A percentile compares a stretch with the other conserved stretches of the same genome.
Evolutionary conservation across 208 protist species (phyloP).

Genomic region (Leishmania tropica): DNA sequence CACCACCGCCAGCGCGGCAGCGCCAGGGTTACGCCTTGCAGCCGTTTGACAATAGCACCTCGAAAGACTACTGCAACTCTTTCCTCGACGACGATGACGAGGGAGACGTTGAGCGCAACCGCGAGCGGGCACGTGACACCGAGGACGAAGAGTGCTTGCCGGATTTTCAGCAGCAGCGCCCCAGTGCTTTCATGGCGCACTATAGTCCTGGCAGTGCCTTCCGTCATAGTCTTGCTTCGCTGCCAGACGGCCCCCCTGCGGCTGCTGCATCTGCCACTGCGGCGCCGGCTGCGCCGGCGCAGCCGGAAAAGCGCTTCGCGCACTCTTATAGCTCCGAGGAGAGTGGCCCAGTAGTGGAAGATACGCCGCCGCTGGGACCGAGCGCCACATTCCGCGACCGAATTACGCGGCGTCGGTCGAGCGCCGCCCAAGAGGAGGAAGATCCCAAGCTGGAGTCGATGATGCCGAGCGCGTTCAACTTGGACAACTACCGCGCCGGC

Average conservation of each 20-base stretch:
- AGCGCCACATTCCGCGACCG: slow-evolving; percentile 16
- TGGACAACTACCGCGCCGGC: slow-evolving; percentile 8
- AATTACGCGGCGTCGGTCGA: slow-evolving; percentile 19
- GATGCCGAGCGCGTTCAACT: slow-evolving; percentile 24
- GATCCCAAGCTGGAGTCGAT: background rate
- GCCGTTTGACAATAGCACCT: background rate
- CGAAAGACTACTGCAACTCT: slow-evolving; percentile 8
- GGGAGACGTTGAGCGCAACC: background rate
- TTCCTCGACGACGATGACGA: slow-evolving; percentile 31
- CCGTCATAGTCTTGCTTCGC: slow-evolving; percentile 1
- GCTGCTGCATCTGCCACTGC: background rate
- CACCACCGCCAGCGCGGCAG: background rate
- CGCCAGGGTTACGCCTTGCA: slow-evolving; percentile 9
- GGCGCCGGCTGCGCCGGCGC: background rate
- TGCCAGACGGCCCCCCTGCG: background rate
- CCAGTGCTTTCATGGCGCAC: slow-evolving; percentile 7
- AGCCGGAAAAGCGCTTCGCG: background rate
- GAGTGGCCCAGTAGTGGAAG: slow-evolving; percentile 29
- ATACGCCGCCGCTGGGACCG: slow-evolving; percentile 30
- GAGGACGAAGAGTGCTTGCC: slow-evolving; percentile 6
- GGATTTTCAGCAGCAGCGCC: slow-evolving; percentile 1
- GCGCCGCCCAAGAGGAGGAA: slow-evolving; percentile 1
- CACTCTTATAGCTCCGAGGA: slow-evolving; percentile 32
- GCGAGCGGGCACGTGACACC: background rate
- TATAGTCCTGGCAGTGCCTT: slow-evolving; percentile 21